Evolutionary conservation across 108 stramenopile species (phyloP), one percentile per base, ranked within the genome.

Genomic region (Skeletonema tropicum): DNA sequence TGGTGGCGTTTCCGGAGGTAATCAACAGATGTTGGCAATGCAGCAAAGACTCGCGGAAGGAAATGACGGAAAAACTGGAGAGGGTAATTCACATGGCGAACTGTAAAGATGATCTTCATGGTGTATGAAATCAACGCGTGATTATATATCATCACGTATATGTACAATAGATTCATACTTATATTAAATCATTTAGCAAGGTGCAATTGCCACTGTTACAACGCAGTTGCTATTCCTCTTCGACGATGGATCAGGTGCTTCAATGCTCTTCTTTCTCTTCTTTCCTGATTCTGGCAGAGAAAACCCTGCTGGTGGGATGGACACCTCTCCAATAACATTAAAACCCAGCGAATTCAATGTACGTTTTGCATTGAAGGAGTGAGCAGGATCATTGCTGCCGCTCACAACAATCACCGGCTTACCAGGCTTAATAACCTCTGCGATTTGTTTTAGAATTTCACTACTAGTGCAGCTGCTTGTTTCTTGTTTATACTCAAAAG

Each of bases 281-380:
- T 76, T 76, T 15, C 30, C 59, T 29, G 75, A 76, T 29, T n/a
- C 10, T 3, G 79, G 79, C 6, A 79, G 41, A 12, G 38, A 25
- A 79, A 79, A 79, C n/a, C 77, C 77, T 32, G 23, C 30, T 15
- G 71, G 77, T 29, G 77, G 77, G 19, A 79, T 62, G 14, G 72
- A 42, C 10, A 42, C 77, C 10, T 60, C 49, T 1, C 72, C 71
- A 25, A 79, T 17, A 5, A 79, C 17, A 23, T 15, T 0, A 55
- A 79, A 79, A 14, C 77, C 77, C 6, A 79, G 1, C 14, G 32
- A 26, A 4, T 60, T 3, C 2, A 79, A 57, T 7, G 36, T 48
- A 48, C 32, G 5, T 55, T 46, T 29, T 11, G 42, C 25, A 31
- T 68, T 30, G 59, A 76, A 67, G 2, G 31, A 48, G 39, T 42